Evolutionary conservation across 805 yeast species (phyloP), one percentile per base, ranked within the genome.

Genomic region (Cyberlindnera mississippiensis): DNA sequence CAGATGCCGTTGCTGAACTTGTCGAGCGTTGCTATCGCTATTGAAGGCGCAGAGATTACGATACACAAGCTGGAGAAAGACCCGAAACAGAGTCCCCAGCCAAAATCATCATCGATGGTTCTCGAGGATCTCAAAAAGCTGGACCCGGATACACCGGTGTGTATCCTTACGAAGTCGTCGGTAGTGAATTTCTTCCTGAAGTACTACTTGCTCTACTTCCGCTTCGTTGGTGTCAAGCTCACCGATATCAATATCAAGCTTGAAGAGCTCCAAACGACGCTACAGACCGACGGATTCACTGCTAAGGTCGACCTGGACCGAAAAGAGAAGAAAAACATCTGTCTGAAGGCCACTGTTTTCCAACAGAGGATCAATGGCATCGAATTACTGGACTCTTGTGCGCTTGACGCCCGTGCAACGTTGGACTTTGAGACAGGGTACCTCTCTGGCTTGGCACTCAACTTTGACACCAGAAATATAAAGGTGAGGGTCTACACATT

Each of bases 161-260:
- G 48, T 20, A 46, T 57, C 0, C 49, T 48, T 18, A 44, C 51
- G 6, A 31, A 45, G 28, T 48, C 40, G 13, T 32, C 1, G 2
- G 7, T 30, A 4, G 3, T 31, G 22, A 52, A 41, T 18, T 32
- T 34, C 9, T 11, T 51, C 4, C 20, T 46, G 6, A 44, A 49
- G 24, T 18, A 20, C 5, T 57, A 55, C 28, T 22, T 57, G 24
- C 41, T 49, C 7, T 56, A 56, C 37, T 48, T 55, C 33, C 48
- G 57, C 24, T 57, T 57, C 41, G 41, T 56, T 24, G 57, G 53
- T 9, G 19, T 57, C 10, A 48, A 49, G 7, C 15, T 56, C 10
- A 28, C 43, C 4, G 49, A 55, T 26, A 11, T 50, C 4, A 29
- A 20, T 11, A 19, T 55, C 18, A 32, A 35, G 6, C 32, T 44